phyloP scores from a whole-genome alignment of 768 basidiomycete species.

The Tricholoma furcatifolium region DNA sequence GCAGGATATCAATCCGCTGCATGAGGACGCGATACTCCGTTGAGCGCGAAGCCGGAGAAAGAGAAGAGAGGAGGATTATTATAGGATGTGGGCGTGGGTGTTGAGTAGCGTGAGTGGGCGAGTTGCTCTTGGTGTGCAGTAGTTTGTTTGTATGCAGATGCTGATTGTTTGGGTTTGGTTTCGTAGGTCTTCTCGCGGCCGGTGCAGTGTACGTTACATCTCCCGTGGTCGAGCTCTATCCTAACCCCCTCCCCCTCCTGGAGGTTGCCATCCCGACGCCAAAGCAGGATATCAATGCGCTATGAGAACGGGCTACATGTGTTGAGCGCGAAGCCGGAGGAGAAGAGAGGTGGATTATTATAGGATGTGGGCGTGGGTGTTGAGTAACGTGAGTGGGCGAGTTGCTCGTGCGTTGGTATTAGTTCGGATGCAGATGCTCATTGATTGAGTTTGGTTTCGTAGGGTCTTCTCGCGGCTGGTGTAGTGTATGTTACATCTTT shows the following conservation, averaged over 20 bases:
- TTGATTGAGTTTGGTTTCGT: no score
- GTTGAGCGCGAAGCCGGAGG: slow-evolving; percentile 72
- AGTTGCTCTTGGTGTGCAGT: no score
- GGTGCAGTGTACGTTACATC: no score
- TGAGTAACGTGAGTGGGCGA: slow-evolving; percentile 68
- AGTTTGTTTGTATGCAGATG: slow-evolving; percentile 16
- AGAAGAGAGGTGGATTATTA: slow-evolving; percentile 69
- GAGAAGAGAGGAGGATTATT: no score
- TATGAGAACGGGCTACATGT: slow-evolving; percentile 91
- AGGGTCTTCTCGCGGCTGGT: no score
- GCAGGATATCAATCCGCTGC: slow-evolving; percentile 85
- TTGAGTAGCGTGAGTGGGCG: slow-evolving; percentile 67
- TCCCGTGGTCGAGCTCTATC: no score
- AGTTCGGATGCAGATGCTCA: background rate
- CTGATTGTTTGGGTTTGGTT: no score
- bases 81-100: slow-evolving; percentile 86
- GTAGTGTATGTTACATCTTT: no score
- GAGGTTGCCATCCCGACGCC: slow-evolving; percentile 87
- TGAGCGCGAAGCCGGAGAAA: slow-evolving; percentile 78
- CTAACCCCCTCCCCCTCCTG: no score
- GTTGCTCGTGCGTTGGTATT: no score
- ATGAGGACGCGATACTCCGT: slow-evolving; percentile 87
- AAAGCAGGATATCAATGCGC: slow-evolving; percentile 84
- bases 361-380: no score
- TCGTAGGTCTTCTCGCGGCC: no score